Conservation (phyloP, 2,329 filamentous ascomycete genomes). For the Magnaporthiopsis poae region DNA sequence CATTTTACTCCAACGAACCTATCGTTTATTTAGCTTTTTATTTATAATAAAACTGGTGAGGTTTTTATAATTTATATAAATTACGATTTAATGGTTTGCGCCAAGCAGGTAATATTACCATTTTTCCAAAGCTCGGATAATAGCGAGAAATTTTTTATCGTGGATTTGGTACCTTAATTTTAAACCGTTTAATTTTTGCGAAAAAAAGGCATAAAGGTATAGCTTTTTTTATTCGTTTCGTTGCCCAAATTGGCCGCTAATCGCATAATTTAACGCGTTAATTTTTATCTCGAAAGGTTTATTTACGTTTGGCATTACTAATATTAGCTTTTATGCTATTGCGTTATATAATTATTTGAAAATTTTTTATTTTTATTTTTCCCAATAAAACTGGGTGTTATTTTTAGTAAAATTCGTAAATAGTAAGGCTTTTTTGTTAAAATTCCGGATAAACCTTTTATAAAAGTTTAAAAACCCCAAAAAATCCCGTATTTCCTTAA, state of each 20-base stretch:
- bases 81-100: too few relatives aligned
- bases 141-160: too few relatives aligned
- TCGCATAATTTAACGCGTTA: conserved; percentile 13
- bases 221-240: neutral
- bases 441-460: conserved; percentile 20
- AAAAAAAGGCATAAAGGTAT: neutral
- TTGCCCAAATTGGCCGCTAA: conserved; percentile 12
- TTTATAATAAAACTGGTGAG: too few relatives aligned
- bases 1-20: conserved; percentile 20
- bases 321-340: conserved; percentile 12
- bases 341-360: conserved; percentile 14
- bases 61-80: too few relatives aligned
- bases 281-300: conserved; percentile 15
- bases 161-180: conserved; percentile 18
- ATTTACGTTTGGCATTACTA: conserved; percentile 12
- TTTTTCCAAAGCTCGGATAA: too few relatives aligned
- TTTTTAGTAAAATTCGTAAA: conserved; percentile 17
- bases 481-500: conserved; percentile 19
- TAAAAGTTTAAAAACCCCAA: conserved; percentile 25
- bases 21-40: conserved; percentile 19
- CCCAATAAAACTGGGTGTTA: conserved; percentile 10
- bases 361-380: conserved; percentile 6
- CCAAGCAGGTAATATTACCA: too few relatives aligned
- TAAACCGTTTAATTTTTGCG: conserved; percentile 16
- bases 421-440: conserved; percentile 13